Evolutionary conservation across 108 stramenopile species (phyloP), one percentile per base, ranked within the genome.

Genomic region (Schizochytrium sp.): DNA sequence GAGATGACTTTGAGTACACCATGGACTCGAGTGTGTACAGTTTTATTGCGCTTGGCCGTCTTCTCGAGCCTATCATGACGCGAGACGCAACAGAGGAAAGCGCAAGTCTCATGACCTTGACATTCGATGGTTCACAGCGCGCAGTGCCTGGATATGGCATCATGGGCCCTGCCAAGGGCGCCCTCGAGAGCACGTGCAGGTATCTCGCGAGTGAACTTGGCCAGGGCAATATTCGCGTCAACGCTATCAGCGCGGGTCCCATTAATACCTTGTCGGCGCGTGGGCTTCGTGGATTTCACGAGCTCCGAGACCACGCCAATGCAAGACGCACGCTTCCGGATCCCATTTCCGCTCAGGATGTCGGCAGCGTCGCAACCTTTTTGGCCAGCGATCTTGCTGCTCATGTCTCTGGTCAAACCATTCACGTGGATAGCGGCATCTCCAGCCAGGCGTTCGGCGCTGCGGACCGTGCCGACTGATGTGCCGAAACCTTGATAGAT

Each of bases 91-190:
- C 5, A 5, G 44, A 57, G 28, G 59, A n/a, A 18, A 18, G 44
- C 48, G 41, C 59, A 5, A 88, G 87, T 53, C 72, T 95, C 16
- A 93, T 93, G 47, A 90, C 95, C 28, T 89, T 95, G 47, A 91
- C 95, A 0, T 95, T 94, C 83, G 58, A 94, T 47, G 95, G 95
- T 10, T 92, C 94, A 0, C 89, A 76, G 58, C 93, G 94, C 45
- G 95, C 94, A 47, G 91, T 94, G 44, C 93, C 92, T 25, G 90
- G 91, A 18, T 95, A 95, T 58, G 60, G 94, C 60, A 88, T 91
- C 71, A 95, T 95, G 95, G 95, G 95, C n/a, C 94, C 95, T 4
- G 94, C 93, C 89, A 94, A 95, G 90, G 95, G 93, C 14, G 88
- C 91, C 57, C 89, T 94, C 63, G 95, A 94, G 76, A 89, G 91